These are phyloP conservation scores for Camellia lanceoleosa DNA, from an alignment of 148 eudicot genomes.

Conservation along the genomic window DNA sequence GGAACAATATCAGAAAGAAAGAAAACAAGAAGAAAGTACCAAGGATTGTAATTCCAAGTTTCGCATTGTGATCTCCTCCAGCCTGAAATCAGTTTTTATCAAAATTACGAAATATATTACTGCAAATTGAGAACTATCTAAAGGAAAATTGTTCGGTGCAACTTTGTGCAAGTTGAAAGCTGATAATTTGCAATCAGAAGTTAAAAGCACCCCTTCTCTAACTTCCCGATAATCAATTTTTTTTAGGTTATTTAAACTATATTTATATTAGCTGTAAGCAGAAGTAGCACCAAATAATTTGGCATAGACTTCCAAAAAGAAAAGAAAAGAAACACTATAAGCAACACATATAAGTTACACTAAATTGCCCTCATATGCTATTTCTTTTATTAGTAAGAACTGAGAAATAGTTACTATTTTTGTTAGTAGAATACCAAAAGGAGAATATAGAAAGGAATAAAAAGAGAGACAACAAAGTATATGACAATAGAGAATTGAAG, in stretches of 20 bases:
- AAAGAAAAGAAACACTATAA: too few species aligned
- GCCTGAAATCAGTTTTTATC: slow-evolving; percentile 37
- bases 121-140: background rate
- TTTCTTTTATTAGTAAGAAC: background rate
- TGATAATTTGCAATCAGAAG: too few species aligned
- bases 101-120: background rate
- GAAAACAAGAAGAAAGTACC: slow-evolving; percentile 32
- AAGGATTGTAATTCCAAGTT: slow-evolving; percentile 71
- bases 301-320: too few species aligned
- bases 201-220: too few species aligned
- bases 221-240: too few species aligned
- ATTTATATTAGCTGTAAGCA: too few species aligned
- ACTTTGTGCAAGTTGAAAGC: too few species aligned
- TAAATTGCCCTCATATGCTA: background rate
- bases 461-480: background rate
- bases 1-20: background rate
- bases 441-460: background rate
- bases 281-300: too few species aligned
- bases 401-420: background rate
- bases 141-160: background rate
- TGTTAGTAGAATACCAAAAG: background rate
- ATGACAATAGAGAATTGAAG: background rate
- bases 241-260: too few species aligned
- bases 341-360: too few species aligned
- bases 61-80: slow-evolving; percentile 64